These are phyloP conservation scores for Suillus tomentosus DNA, from an alignment of 768 basidiomycete species.

Conservation along the genomic window DNA sequence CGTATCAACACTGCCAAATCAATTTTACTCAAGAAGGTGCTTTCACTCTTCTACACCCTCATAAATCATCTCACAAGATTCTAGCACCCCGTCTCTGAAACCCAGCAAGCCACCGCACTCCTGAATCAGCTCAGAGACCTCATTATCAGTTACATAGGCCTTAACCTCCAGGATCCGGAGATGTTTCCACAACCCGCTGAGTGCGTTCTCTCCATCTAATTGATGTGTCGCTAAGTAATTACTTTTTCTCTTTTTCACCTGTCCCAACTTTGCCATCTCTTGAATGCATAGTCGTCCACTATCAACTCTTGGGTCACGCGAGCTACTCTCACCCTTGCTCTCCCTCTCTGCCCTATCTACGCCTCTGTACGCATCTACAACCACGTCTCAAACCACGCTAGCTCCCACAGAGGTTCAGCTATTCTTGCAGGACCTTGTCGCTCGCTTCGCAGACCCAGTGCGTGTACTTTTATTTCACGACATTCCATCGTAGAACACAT, in stretches of 20 bases:
- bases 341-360: conserved; percentile 69
- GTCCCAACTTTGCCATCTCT: not conserved
- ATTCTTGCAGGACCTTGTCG: conserved; percentile 82
- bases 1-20: conserved; percentile 62
- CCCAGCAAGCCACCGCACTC: conserved; percentile 58
- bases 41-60: not conserved
- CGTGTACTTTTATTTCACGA: not conserved
- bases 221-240: not conserved
- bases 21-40: conserved; percentile 65
- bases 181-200: conserved; percentile 91
- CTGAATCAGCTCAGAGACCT: conserved; percentile 81
- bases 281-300: not conserved
- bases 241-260: not conserved
- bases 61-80: conserved; percentile 37
- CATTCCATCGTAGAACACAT: not conserved
- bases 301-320: conserved; percentile 61
- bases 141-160: conserved; percentile 85
- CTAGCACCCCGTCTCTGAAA: conserved; percentile 58
- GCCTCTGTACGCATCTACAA: conserved; percentile 56
- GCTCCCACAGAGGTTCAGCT: conserved; percentile 68
- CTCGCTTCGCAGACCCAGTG: conserved; percentile 59
- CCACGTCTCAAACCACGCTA: conserved; percentile 52
- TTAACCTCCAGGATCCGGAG: conserved; percentile 86
- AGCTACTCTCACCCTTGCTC: conserved; percentile 82
- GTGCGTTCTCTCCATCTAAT: conserved; percentile 42